Evolutionary conservation across 306 rosid genomes (phyloP).

Genomic region (Glycyrrhiza uralensis): DNA sequence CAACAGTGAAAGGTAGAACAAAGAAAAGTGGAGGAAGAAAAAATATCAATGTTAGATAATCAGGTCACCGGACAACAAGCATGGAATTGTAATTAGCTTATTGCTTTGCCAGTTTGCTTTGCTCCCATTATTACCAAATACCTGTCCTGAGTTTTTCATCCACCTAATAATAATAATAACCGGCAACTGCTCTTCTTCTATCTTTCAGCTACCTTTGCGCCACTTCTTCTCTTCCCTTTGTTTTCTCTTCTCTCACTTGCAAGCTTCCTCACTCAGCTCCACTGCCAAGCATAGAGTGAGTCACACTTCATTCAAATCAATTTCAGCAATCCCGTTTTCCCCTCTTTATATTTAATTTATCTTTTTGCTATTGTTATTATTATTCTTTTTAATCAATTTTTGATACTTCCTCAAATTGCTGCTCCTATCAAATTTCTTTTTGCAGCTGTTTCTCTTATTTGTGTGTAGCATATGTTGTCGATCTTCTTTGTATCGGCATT

Average conservation of each 20-base stretch:
- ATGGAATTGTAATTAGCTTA: no score
- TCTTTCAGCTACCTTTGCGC: neutral
- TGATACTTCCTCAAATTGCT: neutral
- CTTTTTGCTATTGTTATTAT: no score
- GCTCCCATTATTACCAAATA: no score
- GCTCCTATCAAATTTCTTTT: neutral
- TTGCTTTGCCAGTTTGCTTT: no score
- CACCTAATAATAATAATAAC: no score
- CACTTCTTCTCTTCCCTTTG: neutral
- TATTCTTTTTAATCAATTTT: no score
- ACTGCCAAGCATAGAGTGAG: neutral
- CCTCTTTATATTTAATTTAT: no score
- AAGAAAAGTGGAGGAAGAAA: no score
- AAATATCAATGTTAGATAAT: neutral
- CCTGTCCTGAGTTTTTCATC: no score
- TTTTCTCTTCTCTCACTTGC: no score
- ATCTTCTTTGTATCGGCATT: constrained; percentile 14
- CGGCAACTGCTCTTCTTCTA: neutral
- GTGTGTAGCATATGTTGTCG: neutral
- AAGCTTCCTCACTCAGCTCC: neutral
- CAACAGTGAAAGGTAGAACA: no score
- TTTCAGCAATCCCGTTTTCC: neutral
- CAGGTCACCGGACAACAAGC: neutral
- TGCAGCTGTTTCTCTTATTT: neutral
- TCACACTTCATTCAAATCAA: no score